Evolutionary conservation across 2,329 filamentous ascomycete species (phyloP).

Genomic region (Byssoonygena ceratinophila): DNA sequence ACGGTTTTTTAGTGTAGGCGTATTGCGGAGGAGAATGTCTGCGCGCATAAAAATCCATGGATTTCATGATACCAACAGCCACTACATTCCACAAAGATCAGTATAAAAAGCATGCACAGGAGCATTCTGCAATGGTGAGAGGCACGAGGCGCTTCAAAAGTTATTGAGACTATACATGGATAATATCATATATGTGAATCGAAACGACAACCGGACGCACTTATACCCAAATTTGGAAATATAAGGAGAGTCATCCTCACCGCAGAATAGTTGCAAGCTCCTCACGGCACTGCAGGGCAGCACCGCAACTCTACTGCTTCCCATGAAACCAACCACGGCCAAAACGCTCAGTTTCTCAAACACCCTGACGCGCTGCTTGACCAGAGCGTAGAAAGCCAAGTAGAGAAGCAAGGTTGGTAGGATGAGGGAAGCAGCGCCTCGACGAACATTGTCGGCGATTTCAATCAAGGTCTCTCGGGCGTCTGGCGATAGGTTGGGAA

Average conservation of each 20-base stretch:
- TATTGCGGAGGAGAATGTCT: conserved; percentile 28
- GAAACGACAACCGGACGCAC: too few relatives aligned
- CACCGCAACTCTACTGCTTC: conserved; percentile 22
- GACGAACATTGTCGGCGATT: conserved; percentile 8
- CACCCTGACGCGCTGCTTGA: conserved; percentile 10
- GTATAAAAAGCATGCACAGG: too few relatives aligned
- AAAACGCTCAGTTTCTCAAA: conserved; percentile 13
- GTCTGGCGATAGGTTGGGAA: conserved; percentile 9
- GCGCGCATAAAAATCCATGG: conserved; percentile 33
- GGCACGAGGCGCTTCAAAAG: too few relatives aligned
- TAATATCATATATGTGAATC: too few relatives aligned
- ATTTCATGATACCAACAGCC: conserved; percentile 33
- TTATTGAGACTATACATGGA: too few relatives aligned
- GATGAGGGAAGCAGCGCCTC: conserved; percentile 13
- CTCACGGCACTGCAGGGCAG: conserved; percentile 24
- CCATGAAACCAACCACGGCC: conserved; percentile 12
- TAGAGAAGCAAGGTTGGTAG: conserved; percentile 17
- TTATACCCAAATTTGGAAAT: neutral
- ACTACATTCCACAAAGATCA: conserved; percentile 18
- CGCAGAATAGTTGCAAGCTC: conserved; percentile 28
- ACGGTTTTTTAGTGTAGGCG: conserved; percentile 21
- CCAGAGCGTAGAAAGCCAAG: conserved; percentile 15
- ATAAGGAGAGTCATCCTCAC: conserved; percentile 19
- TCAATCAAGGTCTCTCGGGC: conserved; percentile 9
- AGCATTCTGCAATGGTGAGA: too few relatives aligned